Base-by-base conservation (phyloP, 164 flowering plant species). In the Platanus orientalis region DNA sequence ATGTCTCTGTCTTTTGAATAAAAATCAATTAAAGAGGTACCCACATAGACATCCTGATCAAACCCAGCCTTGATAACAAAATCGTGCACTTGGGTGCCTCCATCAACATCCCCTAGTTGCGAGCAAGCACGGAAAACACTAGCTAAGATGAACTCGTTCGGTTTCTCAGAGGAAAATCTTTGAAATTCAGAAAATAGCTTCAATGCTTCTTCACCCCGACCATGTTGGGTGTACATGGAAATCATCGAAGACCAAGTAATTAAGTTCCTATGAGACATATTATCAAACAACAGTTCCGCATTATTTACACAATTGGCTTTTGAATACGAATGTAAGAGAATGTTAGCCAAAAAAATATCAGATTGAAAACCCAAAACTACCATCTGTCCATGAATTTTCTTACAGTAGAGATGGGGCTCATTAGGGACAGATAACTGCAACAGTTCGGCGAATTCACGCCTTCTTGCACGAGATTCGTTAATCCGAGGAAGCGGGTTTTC, bases 201-300 rank as follows among this genome's bases (percentile, higher is more conserved):
- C 62, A 84, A 60, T 10, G 87, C 84, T 52, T 81, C 82, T 45
- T 70, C 76, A 59, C 62, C 62, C 53, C 45, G 68, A 32, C 75
- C 80, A 61, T 75, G 75, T 36, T 76, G 80, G 55, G 75, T 24
- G 51, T 78, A 79, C 69, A 71, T 70, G 5, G 88, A 80, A 71
- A 84, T 73, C 75, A 84, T 68, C 0, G 89, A 69, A 59, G 88
- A 81, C 89, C 89, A 87, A 19, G 85, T 55, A 17, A 80, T 66
- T 30, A 80, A 58, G 63, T 80, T 84, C 63, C 78, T 77, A 0
- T 78, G 62, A 62, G 77, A 64, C 86, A 84, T 83, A 75, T 40
- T 54, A 69, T 78, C 90, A 45, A 84, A 84, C 81, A 87, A 10
- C 21, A 19, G 9, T 23, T 76, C 61, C 19, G 88, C 93, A 62